These are phyloP conservation scores for Teunomyces barrocoloradensis DNA, from an alignment of 805 yeast species.

Conservation along the genomic window DNA sequence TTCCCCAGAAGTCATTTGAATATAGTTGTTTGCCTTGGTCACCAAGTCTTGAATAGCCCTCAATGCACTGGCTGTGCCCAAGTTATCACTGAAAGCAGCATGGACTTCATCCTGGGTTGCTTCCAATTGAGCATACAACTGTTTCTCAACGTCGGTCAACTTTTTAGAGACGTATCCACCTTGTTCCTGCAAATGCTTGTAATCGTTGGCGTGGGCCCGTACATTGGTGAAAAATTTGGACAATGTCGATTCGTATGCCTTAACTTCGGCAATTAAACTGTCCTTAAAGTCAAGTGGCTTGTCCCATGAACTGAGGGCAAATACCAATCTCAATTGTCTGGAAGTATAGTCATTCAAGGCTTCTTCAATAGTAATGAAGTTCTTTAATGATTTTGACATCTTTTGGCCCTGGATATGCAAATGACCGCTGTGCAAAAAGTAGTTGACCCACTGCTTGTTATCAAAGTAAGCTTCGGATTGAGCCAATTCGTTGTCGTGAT, in stretches of 20 bases:
- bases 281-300: conserved; percentile 90
- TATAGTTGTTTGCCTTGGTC: conserved; percentile 68
- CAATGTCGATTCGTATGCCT: conserved; percentile 67
- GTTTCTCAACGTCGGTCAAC: conserved; percentile 52
- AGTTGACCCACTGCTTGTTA: conserved; percentile 93
- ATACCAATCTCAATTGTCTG: conserved; percentile 86
- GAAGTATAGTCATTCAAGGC: conserved; percentile 70
- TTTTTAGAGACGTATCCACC: conserved; percentile 63
- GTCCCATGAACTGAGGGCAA: conserved; percentile 92
- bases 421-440: conserved; percentile 96
- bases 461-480: conserved; percentile 93
- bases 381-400: conserved; percentile 93
- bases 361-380: conserved; percentile 91
- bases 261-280: conserved; percentile 71
- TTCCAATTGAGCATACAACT: conserved; percentile 49
- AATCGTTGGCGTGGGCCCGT: conserved; percentile 76
- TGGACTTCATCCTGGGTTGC: conserved; percentile 60
- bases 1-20: conserved; percentile 45
- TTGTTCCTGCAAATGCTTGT: conserved; percentile 44
- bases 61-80: conserved; percentile 75
- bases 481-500: conserved; percentile 97
- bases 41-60: conserved; percentile 66
- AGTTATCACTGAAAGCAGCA: conserved; percentile 82
- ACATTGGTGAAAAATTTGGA: conserved; percentile 83
- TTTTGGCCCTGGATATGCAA: conserved; percentile 97